Percentiles rank a stretch among this genome's conserved stretches.
Evolutionary conservation across 345 rosid species (phyloP).

Genomic region (Carallia brachiata): DNA sequence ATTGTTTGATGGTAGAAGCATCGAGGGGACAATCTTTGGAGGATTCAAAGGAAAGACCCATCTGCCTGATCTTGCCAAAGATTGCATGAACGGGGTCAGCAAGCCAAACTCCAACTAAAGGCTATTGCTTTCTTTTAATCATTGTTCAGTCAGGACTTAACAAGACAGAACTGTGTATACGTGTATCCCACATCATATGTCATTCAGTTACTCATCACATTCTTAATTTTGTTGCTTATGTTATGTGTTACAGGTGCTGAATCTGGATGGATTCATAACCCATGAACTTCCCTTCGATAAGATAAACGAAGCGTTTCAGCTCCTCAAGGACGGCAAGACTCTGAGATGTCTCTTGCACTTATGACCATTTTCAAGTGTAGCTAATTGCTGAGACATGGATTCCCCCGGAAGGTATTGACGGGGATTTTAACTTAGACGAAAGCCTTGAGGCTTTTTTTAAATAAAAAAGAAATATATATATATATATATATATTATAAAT

Average conservation of each 20-base stretch:
- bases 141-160: no score
- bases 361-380: background rate
- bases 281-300: slow-evolving; percentile 40
- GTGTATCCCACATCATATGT: no score
- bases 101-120: background rate
- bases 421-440: no score
- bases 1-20: slow-evolving; percentile 34
- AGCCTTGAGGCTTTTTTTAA: no score
- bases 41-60: slow-evolving; percentile 34
- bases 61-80: slow-evolving; percentile 29
- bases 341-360: slow-evolving; percentile 36
- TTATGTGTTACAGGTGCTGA: slow-evolving; percentile 32
- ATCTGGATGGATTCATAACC: slow-evolving; percentile 27
- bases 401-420: no score
- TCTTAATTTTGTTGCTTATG: no score
- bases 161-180: no score
- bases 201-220: no score
- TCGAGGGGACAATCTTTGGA: slow-evolving; percentile 30
- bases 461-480: no score
- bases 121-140: background rate
- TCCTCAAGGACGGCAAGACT: slow-evolving; percentile 37
- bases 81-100: slow-evolving; percentile 30
- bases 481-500: no score
- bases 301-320: slow-evolving; percentile 35
- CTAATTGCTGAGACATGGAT: no score